A percentile compares a stretch with the other conserved stretches of the same genome.
Evolutionary conservation across 1,284 basidiomycete species (phyloP).

Genomic region (Papiliotrema terrestris): DNA sequence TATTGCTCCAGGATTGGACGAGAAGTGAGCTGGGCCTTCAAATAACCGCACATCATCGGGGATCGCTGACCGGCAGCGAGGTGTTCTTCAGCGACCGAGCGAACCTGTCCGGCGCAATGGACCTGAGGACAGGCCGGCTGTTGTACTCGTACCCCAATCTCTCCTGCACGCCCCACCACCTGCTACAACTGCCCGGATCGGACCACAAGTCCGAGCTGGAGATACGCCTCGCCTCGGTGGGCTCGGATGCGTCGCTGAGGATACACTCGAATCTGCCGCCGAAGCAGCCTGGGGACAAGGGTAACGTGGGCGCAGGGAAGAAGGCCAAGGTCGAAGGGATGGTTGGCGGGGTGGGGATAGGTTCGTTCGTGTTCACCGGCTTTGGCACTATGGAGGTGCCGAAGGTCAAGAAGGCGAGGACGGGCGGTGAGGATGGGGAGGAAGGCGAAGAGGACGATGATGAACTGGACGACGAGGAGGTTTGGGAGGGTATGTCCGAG

Average conservation of each 20-base stretch:
- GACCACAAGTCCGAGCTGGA: background rate
- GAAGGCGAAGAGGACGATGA: constrained; percentile 30
- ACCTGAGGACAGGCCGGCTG: constrained; percentile 67
- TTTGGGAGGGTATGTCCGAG: constrained; percentile 48
- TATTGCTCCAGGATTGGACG: constrained; percentile 60
- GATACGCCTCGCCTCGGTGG: constrained; percentile 28
- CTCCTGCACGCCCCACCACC: constrained; percentile 35
- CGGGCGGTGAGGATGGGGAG: constrained; percentile 26
- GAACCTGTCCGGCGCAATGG: constrained; percentile 65
- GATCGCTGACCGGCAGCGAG: constrained; percentile 55
- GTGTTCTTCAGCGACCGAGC: constrained; percentile 71
- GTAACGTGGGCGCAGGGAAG: constrained; percentile 56
- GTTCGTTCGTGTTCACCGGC: constrained; percentile 56
- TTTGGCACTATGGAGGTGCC: constrained; percentile 51
- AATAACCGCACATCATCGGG: background rate
- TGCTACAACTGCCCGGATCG: constrained; percentile 30
- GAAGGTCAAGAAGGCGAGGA: constrained; percentile 12
- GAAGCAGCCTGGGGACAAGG: constrained; percentile 52
- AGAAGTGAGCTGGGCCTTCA: constrained; percentile 58
- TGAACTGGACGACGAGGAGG: constrained; percentile 44
- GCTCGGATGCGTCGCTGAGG: constrained; percentile 55
- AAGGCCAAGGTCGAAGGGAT: constrained; percentile 67
- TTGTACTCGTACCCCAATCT: constrained; percentile 62
- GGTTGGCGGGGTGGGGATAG: constrained; percentile 61
- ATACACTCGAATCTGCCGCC: constrained; percentile 65